Evolutionary conservation across 2,329 filamentous ascomycete genomes (phyloP).

Genomic region (Talaromyces amestolkiae): DNA sequence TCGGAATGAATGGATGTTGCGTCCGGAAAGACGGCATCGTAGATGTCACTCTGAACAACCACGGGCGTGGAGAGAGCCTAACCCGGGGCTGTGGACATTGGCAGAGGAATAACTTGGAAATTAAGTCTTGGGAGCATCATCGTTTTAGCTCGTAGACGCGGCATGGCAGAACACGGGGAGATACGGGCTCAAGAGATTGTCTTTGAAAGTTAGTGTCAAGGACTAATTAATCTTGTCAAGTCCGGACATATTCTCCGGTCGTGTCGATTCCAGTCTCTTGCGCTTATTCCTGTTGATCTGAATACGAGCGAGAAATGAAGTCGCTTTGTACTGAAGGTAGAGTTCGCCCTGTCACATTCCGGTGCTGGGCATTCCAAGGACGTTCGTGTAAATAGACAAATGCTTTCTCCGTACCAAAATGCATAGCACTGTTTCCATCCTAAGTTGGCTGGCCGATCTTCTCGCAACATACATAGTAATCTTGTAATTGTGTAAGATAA

Average conservation of each 20-base stretch:
- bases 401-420: neutral
- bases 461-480: too few relatives aligned
- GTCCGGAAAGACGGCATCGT: constrained; percentile 31
- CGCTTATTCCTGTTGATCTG: neutral
- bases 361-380: neutral
- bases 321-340: too few relatives aligned
- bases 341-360: neutral
- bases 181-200: neutral
- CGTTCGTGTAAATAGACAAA: neutral
- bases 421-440: neutral
- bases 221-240: neutral
- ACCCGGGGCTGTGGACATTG: constrained; percentile 36
- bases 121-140: neutral
- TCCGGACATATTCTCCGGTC: neutral
- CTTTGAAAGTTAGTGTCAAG: neutral
- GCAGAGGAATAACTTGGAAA: constrained; percentile 27
- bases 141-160: neutral
- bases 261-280: neutral
- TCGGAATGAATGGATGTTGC: constrained; percentile 7
- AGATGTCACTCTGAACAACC: constrained; percentile 41
- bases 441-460: neutral
- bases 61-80: constrained; percentile 37
- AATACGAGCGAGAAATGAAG: too few relatives aligned
- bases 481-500: neutral
- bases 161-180: neutral